These are phyloP conservation scores for Casuarina cunninghamiana DNA, from an alignment of 306 rosid genomes.

Conservation along the genomic window DNA sequence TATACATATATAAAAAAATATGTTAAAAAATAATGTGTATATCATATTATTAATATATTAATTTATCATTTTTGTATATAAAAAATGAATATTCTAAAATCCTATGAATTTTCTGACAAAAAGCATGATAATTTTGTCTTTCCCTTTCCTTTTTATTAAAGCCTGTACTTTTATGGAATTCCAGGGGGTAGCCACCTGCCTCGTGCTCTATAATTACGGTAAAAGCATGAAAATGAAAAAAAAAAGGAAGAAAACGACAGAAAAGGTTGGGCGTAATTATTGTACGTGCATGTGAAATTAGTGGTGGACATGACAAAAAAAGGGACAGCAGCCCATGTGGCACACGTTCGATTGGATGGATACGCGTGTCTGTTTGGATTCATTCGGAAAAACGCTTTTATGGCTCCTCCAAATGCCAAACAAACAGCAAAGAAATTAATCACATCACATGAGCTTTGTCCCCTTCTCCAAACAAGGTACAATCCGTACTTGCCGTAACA, in stretches of 20 bases:
- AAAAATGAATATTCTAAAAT: too few species aligned
- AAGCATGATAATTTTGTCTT: too few species aligned
- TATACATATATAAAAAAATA: too few species aligned
- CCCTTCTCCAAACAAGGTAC: slow-evolving; percentile 29
- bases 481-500: slow-evolving; percentile 47
- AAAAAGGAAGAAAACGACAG: neutral
- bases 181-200: too few species aligned
- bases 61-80: too few species aligned
- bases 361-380: slow-evolving; percentile 11
- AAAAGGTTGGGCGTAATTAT: neutral
- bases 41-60: too few species aligned
- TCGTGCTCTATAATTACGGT: too few species aligned
- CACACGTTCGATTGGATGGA: neutral
- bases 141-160: too few species aligned
- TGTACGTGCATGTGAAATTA: slow-evolving; percentile 11
- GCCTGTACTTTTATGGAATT: too few species aligned
- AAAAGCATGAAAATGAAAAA: too few species aligned
- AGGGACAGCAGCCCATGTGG: slow-evolving; percentile 8
- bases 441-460: slow-evolving; percentile 35
- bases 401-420: neutral
- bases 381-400: neutral
- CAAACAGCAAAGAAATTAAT: neutral
- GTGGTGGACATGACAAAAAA: neutral
- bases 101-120: too few species aligned
- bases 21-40: too few species aligned